phyloP scores from a whole-genome alignment of 768 basidiomycete species.

The Suillus alpinus region DNA sequence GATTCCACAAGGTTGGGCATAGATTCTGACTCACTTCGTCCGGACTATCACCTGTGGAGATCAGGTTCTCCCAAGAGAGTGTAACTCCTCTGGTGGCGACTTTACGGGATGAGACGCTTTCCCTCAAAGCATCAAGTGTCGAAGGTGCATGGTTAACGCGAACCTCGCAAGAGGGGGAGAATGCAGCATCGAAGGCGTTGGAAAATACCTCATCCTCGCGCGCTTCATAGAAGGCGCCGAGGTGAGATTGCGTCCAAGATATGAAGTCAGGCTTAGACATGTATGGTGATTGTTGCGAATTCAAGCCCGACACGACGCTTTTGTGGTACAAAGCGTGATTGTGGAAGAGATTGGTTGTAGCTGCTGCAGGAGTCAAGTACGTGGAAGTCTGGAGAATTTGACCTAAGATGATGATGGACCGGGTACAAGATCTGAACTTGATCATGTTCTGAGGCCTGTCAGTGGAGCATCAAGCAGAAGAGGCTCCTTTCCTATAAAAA shows the following conservation, averaged over 20 bases:
- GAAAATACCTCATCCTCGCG: slow-evolving; percentile 11
- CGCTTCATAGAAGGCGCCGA: slow-evolving; percentile 27
- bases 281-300: background rate
- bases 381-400: slow-evolving; percentile 2
- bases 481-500: background rate
- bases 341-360: background rate
- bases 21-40: slow-evolving; percentile 20
- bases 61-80: slow-evolving; percentile 35
- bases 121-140: slow-evolving; percentile 25
- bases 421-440: background rate
- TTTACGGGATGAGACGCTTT: slow-evolving; percentile 22
- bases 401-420: background rate
- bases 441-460: background rate
- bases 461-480: background rate
- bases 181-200: slow-evolving; percentile 25
- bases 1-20: no score
- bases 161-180: slow-evolving; percentile 34
- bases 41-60: slow-evolving; percentile 25
- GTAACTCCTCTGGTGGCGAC: slow-evolving; percentile 16
- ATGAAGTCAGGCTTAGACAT: slow-evolving; percentile 5
- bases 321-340: slow-evolving; percentile 1
- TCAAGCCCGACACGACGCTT: background rate
- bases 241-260: slow-evolving; percentile 29
- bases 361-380: background rate
- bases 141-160: slow-evolving; percentile 28